Percentiles rank a stretch among this genome's conserved stretches.
phyloP scores from a whole-genome alignment of 2,329 filamentous ascomycete species.

The Dendryphion nanum region DNA sequence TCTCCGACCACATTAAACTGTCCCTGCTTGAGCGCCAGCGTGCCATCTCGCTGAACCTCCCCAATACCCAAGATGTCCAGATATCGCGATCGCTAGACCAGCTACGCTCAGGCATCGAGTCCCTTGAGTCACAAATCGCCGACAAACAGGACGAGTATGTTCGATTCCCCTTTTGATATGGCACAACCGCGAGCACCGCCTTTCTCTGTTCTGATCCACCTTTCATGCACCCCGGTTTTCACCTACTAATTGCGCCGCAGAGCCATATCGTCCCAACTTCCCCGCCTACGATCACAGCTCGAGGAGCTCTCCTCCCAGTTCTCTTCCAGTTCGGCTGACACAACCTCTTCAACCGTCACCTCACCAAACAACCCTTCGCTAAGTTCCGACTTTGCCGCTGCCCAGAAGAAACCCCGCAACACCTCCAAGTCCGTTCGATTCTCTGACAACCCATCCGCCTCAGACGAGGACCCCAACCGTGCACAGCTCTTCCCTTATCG shows the following conservation, averaged over 20 bases:
- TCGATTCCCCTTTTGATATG: neutral
- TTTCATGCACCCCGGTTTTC: neutral
- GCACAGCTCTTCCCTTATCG: constrained; percentile 67
- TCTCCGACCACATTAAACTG: constrained; percentile 95
- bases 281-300: constrained; percentile 70
- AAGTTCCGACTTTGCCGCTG: constrained; percentile 35
- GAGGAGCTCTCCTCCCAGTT: constrained; percentile 78
- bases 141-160: constrained; percentile 56
- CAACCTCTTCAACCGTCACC: constrained; percentile 38
- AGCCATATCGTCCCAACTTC: constrained; percentile 56
- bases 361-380: constrained; percentile 45
- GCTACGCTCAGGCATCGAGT: constrained; percentile 74
- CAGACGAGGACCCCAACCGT: constrained; percentile 47
- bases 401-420: constrained; percentile 34
- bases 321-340: constrained; percentile 59
- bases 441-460: constrained; percentile 54
- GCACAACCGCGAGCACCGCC: neutral
- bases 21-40: constrained; percentile 90
- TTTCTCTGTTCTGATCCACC: neutral
- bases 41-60: constrained; percentile 75
- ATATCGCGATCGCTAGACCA: constrained; percentile 87
- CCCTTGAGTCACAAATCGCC: constrained; percentile 64
- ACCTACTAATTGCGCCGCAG: constrained; percentile 13
- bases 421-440: constrained; percentile 79
- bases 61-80: constrained; percentile 80